Percentiles rank a stretch among this genome's conserved stretches.
phyloP scores from a whole-genome alignment of 768 basidiomycete species.

The Phaffia australis region DNA sequence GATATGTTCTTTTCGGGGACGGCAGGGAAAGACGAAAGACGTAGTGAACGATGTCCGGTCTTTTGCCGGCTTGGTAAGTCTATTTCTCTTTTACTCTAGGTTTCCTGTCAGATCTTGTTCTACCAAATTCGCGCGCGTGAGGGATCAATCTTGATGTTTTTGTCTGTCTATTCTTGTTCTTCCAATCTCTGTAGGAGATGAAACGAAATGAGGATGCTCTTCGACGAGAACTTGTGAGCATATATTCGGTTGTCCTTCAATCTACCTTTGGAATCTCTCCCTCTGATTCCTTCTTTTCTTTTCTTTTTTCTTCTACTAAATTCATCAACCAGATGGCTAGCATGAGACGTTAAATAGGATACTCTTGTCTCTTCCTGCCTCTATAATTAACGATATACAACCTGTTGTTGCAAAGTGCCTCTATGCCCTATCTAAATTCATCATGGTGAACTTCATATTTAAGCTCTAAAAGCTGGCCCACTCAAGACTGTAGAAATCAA shows the following conservation, averaged over 20 bases:
- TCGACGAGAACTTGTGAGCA: constrained; percentile 22
- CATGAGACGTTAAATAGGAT: constrained; percentile 11
- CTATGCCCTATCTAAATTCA: too few relatives aligned
- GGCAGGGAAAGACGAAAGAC: constrained; percentile 89
- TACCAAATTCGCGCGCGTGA: too few relatives aligned
- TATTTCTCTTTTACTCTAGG: too few relatives aligned
- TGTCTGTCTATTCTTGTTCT: too few relatives aligned
- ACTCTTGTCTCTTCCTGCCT: too few relatives aligned
- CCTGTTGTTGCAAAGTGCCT: too few relatives aligned
- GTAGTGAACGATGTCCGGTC: constrained; percentile 85
- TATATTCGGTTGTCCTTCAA: not conserved
- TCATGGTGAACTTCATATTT: too few relatives aligned
- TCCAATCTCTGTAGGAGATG: not conserved
- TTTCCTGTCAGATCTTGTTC: too few relatives aligned
- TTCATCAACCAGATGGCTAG: constrained; percentile 15
- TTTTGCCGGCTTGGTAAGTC: constrained; percentile 53
- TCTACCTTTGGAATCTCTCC: not conserved
- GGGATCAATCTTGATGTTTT: too few relatives aligned
- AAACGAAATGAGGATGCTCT: constrained; percentile 22
- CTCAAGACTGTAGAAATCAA: constrained; percentile 39
- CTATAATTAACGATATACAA: too few relatives aligned
- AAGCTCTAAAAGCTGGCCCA: constrained; percentile 37
- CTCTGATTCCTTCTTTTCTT: not conserved
- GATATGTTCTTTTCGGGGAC: not conserved
- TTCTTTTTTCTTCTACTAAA: not conserved